Conservation (phyloP, 805 yeast genomes). For the Zygosaccharomyces pseudorouxii region DNA sequence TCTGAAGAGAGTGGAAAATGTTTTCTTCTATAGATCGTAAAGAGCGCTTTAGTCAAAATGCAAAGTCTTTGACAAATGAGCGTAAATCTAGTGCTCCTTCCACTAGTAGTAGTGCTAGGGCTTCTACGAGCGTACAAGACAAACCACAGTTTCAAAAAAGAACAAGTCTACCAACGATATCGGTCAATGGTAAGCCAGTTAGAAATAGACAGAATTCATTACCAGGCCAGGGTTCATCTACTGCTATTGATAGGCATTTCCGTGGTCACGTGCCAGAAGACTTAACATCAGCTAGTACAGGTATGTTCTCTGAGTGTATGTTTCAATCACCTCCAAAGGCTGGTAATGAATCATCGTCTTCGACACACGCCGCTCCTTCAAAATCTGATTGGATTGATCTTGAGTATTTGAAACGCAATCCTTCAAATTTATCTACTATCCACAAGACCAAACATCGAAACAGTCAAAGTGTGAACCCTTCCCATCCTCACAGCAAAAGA, state of each 20-base stretch:
- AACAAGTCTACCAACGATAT: constrained; percentile 12
- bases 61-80: neutral
- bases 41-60: neutral
- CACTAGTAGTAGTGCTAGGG: constrained; percentile 4
- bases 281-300: constrained; percentile 28
- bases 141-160: constrained; percentile 1
- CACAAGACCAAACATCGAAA: constrained; percentile 2
- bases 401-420: constrained; percentile 4
- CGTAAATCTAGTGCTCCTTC: neutral
- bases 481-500: constrained; percentile 4
- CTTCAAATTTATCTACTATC: neutral
- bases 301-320: constrained; percentile 29
- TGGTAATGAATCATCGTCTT: constrained; percentile 1
- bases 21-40: neutral
- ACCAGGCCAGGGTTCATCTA: constrained; percentile 1
- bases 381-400: constrained; percentile 2
- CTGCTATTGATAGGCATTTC: constrained; percentile 9
- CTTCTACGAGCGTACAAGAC: neutral
- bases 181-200: constrained; percentile 15
- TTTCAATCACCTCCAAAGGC: constrained; percentile 17
- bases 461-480: neutral
- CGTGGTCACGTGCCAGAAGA: constrained; percentile 14
- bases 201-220: neutral
- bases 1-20: neutral
- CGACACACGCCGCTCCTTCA: constrained; percentile 5